These are phyloP conservation scores for Ascochyta fabae DNA, from an alignment of 2,329 filamentous ascomycete species.

Conservation along the genomic window DNA sequence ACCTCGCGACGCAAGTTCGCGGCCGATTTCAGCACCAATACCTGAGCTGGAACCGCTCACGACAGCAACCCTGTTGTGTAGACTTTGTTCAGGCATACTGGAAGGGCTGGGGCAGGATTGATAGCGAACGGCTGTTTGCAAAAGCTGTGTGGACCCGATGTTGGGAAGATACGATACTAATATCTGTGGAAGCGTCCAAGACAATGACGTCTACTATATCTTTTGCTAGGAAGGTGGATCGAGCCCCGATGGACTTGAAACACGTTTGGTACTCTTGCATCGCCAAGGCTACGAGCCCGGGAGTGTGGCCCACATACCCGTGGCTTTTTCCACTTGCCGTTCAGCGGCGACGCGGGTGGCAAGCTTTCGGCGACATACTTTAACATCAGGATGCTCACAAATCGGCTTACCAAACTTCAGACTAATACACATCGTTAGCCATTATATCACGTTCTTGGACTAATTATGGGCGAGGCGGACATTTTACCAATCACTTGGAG, in stretches of 20 bases:
- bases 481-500: neutral
- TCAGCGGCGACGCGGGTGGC: too few relatives aligned
- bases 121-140: neutral
- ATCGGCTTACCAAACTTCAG: too few relatives aligned
- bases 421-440: too few relatives aligned
- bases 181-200: neutral
- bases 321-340: too few relatives aligned
- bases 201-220: neutral
- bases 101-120: neutral
- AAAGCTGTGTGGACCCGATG: neutral
- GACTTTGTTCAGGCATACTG: neutral
- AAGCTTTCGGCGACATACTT: too few relatives aligned
- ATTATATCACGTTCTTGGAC: neutral
- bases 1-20: constrained; percentile 50
- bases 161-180: neutral
- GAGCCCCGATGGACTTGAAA: neutral
- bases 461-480: neutral
- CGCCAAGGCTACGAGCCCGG: neutral
- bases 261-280: neutral
- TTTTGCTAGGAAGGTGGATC: too few relatives aligned
- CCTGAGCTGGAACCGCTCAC: constrained; percentile 53
- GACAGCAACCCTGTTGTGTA: constrained; percentile 44
- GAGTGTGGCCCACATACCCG: neutral
- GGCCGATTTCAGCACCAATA: constrained; percentile 54
- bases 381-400: too few relatives aligned